Evolutionary conservation across 2,329 filamentous ascomycete species (phyloP).

Genomic region (Neurospora sp.): DNA sequence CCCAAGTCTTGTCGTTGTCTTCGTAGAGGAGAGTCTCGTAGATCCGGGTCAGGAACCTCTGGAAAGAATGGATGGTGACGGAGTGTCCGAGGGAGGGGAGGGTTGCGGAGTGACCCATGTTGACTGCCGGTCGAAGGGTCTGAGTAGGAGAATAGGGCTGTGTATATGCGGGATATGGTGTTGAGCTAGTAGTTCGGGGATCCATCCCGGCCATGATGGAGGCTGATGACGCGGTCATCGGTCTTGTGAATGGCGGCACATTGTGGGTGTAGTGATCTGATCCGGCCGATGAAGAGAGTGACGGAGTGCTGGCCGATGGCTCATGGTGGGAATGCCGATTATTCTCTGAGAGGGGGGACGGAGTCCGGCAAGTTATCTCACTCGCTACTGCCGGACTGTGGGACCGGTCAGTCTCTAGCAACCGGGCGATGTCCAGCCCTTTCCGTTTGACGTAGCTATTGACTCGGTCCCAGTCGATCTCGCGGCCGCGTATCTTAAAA

Average conservation of each 20-base stretch:
- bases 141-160: neutral
- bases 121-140: neutral
- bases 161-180: neutral
- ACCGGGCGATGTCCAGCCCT: constrained; percentile 9
- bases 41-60: constrained; percentile 3
- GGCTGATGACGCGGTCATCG: neutral
- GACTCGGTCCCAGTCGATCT: constrained; percentile 15
- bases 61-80: constrained; percentile 3
- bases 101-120: neutral
- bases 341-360: constrained; percentile 3
- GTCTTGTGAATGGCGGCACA: neutral
- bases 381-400: constrained; percentile 1
- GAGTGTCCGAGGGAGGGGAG: neutral
- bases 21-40: constrained; percentile 11
- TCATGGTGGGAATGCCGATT: neutral
- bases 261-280: neutral
- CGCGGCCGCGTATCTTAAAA: constrained; percentile 10
- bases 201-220: neutral
- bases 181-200: neutral
- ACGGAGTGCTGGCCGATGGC: neutral
- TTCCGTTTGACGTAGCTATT: constrained; percentile 11
- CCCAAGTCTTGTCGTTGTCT: constrained; percentile 11
- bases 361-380: constrained; percentile 10
- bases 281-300: neutral
- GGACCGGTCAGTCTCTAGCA: constrained; percentile 3